Conservation (phyloP, 2,329 filamentous ascomycete genomes). For the Diaporthe sp. region DNA sequence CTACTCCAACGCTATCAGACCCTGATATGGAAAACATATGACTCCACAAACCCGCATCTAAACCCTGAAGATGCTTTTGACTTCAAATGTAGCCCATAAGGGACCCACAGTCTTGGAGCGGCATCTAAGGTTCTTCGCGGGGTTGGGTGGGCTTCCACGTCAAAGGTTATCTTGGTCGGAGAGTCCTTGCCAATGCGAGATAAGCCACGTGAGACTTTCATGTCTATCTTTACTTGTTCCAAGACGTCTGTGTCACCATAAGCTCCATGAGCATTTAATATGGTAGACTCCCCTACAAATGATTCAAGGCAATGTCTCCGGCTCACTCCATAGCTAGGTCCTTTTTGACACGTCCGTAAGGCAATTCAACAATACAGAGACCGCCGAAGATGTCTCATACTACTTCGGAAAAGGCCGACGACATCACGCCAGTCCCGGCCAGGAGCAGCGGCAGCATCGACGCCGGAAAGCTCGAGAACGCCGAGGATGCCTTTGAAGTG, state of each 20-base stretch:
- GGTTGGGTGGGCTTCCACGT: slow-evolving; percentile 3
- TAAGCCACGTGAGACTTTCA: slow-evolving; percentile 21
- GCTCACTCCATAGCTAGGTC: background rate
- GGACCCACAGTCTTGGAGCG: slow-evolving; percentile 16
- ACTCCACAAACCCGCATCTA: background rate
- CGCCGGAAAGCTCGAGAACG: slow-evolving; percentile 35
- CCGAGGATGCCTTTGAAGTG: slow-evolving; percentile 54
- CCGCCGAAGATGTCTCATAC: slow-evolving; percentile 7
- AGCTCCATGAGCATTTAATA: background rate
- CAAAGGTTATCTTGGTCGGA: background rate
- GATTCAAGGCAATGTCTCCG: background rate
- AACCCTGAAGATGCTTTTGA: background rate
- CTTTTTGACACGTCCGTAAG: background rate
- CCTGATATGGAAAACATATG: background rate
- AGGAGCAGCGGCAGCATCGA: slow-evolving; percentile 40
- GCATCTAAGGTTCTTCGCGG: slow-evolving; percentile 1
- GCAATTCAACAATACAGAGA: background rate
- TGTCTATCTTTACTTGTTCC: background rate
- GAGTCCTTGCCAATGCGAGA: background rate
- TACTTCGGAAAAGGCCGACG: slow-evolving; percentile 2
- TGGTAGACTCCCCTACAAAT: background rate
- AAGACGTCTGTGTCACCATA: background rate
- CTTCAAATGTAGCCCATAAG: background rate
- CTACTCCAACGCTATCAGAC: slow-evolving; percentile 16
- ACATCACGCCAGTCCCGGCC: slow-evolving; percentile 25